phyloP scores from a whole-genome alignment of 768 basidiomycete genomes.

The Pleurotus salmoneostramineus region DNA sequence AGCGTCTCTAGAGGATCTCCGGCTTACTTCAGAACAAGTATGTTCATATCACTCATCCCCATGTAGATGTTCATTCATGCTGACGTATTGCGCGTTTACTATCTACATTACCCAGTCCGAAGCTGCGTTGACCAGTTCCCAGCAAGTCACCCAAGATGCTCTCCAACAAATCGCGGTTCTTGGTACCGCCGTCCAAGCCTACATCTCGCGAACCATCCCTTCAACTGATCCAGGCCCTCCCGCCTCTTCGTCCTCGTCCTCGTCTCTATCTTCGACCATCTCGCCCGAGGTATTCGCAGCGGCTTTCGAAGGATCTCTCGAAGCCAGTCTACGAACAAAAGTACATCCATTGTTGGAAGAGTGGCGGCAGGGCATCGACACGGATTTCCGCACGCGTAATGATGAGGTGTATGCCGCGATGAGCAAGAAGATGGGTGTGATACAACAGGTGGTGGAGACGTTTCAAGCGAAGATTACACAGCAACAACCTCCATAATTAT shows the following conservation, averaged over 20 bases:
- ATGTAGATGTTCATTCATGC: no score
- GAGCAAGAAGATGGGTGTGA: not conserved
- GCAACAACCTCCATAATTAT: not conserved
- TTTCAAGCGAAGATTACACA: not conserved
- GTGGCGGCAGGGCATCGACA: not conserved
- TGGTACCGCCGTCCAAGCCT: not conserved
- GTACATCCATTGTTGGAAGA: not conserved
- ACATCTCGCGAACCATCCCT: constrained; percentile 2
- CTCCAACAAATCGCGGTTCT: not conserved
- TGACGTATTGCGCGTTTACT: no score
- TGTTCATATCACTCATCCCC: no score
- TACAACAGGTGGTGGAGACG: not conserved
- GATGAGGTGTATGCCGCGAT: not conserved
- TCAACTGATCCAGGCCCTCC: not conserved
- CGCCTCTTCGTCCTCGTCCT: not conserved
- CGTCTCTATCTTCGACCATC: not conserved
- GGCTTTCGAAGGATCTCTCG: not conserved
- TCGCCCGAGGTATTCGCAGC: not conserved
- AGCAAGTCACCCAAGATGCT: no score
- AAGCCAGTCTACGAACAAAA: not conserved
- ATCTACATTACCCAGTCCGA: no score
- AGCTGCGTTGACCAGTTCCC: no score
- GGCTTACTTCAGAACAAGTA: not conserved
- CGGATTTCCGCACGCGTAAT: not conserved
- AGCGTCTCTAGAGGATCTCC: not conserved